Percentiles rank a stretch among this genome's conserved stretches.
These are phyloP conservation scores for Nigrospora osmanthi DNA, from an alignment of 2,329 filamentous ascomycete genomes.

Conservation along the genomic window DNA sequence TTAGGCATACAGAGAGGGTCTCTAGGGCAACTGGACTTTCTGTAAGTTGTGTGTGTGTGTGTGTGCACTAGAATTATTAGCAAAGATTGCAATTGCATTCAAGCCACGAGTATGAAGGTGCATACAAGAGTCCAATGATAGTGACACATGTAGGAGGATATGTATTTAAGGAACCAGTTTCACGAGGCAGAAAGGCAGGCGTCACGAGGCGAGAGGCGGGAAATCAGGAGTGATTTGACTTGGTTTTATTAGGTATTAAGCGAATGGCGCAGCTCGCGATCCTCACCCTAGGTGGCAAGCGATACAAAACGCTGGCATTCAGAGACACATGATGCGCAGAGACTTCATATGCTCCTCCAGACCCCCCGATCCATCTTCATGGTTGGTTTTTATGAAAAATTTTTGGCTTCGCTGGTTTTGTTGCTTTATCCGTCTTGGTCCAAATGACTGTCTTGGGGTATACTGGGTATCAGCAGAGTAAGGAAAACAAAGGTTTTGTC, in stretches of 20 bases:
- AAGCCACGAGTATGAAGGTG: too few species aligned
- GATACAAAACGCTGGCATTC: slow-evolving; percentile 4
- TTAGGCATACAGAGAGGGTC: too few species aligned
- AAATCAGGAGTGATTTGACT: too few species aligned
- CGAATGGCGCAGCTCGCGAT: slow-evolving; percentile 2
- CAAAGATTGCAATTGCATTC: too few species aligned
- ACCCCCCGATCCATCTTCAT: slow-evolving; percentile 1
- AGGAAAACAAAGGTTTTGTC: slow-evolving; percentile 18
- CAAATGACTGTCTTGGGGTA: slow-evolving; percentile 24
- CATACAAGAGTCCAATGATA: too few species aligned
- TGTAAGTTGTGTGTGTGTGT: too few species aligned
- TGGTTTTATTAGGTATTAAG: slow-evolving; percentile 6
- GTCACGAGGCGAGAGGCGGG: too few species aligned
- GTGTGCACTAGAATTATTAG: too few species aligned
- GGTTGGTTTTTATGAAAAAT: slow-evolving; percentile 10
- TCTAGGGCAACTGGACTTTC: too few species aligned
- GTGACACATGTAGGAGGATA: too few species aligned
- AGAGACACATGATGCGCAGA: slow-evolving; percentile 1
- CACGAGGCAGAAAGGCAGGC: too few species aligned
- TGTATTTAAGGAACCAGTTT: too few species aligned
- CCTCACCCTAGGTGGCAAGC: slow-evolving; percentile 5
- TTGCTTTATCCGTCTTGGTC: slow-evolving; percentile 13
- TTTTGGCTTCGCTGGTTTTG: slow-evolving; percentile 13
- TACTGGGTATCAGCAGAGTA: slow-evolving; percentile 28
- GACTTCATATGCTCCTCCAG: slow-evolving; percentile 3